Evolutionary conservation across 148 eudicot genomes (phyloP).

Genomic region (Chenopodium album): DNA sequence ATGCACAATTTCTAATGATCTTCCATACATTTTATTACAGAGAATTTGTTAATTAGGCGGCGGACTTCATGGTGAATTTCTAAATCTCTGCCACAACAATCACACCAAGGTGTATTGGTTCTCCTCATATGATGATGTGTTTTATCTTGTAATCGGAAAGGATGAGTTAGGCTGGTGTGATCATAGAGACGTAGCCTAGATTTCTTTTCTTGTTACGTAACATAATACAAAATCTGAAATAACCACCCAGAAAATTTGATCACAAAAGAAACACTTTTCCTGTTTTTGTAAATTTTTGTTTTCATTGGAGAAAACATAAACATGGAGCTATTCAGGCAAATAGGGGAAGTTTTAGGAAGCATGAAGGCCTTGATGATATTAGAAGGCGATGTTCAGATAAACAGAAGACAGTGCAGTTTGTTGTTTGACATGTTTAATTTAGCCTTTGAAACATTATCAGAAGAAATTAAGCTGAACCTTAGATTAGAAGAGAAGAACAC

Average conservation of each 20-base stretch:
- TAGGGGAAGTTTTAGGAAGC: conserved; percentile 68
- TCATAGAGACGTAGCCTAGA: background rate
- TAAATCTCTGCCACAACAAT: too few species aligned
- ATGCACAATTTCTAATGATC: background rate
- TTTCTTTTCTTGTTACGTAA: background rate
- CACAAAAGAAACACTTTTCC: background rate
- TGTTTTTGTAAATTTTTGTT: background rate
- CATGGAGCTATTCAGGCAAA: conserved; percentile 72
- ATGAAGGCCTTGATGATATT: conserved; percentile 58
- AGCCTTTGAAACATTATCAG: conserved; percentile 53
- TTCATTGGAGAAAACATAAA: conserved; percentile 18
- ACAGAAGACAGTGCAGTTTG: conserved; percentile 55
- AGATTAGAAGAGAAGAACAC: conserved; percentile 53
- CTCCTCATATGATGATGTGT: background rate
- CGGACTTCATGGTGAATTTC: background rate
- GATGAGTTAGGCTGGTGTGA: background rate
- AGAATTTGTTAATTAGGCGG: background rate
- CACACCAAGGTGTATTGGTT: background rate
- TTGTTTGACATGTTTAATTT: conserved; percentile 40
- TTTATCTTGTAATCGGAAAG: too few species aligned
- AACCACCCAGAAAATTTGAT: conserved; percentile 5
- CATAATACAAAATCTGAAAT: background rate
- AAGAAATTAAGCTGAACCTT: conserved; percentile 53
- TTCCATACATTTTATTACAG: conserved; percentile 9
- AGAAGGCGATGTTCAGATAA: conserved; percentile 44